Evolutionary conservation across 2,329 filamentous ascomycete genomes (phyloP).

Genomic region (Cordyceps javanica): DNA sequence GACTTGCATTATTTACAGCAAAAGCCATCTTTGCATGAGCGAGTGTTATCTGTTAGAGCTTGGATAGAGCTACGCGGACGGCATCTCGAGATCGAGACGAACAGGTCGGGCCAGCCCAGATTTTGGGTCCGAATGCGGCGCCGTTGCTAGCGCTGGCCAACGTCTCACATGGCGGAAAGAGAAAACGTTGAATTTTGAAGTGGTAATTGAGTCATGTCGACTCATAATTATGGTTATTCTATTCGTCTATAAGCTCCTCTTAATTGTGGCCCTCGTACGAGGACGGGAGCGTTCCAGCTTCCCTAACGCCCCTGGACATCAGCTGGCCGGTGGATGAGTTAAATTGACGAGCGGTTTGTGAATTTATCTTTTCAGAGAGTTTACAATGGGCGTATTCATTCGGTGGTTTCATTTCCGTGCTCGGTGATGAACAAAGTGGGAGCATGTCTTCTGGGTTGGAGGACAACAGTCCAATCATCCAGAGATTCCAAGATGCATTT

Average conservation of each 20-base stretch:
- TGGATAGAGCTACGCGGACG: neutral
- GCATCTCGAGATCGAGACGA: neutral
- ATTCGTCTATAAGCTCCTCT: neutral
- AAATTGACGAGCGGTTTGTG: too few relatives aligned
- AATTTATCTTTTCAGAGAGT: too few relatives aligned
- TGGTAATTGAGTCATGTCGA: neutral
- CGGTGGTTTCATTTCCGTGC: too few relatives aligned
- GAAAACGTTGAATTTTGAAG: neutral
- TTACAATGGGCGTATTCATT: too few relatives aligned
- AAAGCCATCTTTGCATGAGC: neutral
- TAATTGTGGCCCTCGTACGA: neutral
- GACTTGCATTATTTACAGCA: neutral
- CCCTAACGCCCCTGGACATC: too few relatives aligned
- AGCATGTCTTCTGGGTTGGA: neutral
- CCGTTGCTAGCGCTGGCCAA: neutral
- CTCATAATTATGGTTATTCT: neutral
- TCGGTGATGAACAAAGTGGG: too few relatives aligned
- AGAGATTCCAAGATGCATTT: neutral
- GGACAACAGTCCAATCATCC: neutral
- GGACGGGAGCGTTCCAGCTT: neutral
- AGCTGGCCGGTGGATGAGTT: too few relatives aligned
- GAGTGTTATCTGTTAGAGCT: neutral
- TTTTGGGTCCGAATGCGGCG: neutral
- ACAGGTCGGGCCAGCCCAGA: neutral
- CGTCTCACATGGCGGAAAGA: neutral